Base-by-base conservation (phyloP, 2,329 filamentous ascomycete genomes). In the Pseudophaeomoniella oleicola region DNA sequence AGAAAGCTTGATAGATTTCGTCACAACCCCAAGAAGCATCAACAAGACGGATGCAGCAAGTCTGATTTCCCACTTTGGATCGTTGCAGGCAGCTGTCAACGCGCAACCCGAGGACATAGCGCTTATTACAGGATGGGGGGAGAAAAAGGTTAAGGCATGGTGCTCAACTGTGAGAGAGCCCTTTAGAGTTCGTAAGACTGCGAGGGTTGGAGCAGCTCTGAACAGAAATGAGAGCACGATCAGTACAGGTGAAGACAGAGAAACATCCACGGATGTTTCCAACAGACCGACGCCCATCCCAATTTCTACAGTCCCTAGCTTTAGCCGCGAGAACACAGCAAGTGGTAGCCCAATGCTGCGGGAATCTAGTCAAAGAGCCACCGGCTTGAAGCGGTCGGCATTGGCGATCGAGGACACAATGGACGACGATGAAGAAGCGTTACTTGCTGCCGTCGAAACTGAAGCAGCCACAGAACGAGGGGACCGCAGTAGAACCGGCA, bases 1-100 rank as follows among this genome's bases (percentile, higher is more conserved):
- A 4, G 87, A 94, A 49, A 81, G 80, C 40, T 69, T 98, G 40
- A 78, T 90, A 5, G 88, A 94, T 46, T 94, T 98, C 51, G 78
- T 94, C 36, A 98, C 90, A 0, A 78, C 84, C 2, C 88, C 90
- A 2, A 68, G 87, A 39, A 83, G 79, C 43, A 76, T 98, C 53
- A 96, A 96, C 60, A 94, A 94, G 58, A 86, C 86, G 1, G 90
- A 98, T 59, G 86, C 90, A 0, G 76, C 94, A 6, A 81, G 83
- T 17, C 62, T 98, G 35, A 86, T 96, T 22, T 82, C 83, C 46
- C 86, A 85, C 35, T 98, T 96, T 63, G 90, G 90, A 16, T 93
- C 83, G 46, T 60, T 98, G 39, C 75, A 78, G 46, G 82, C 81
- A 27, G 88, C 88, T 1, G 68, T 96, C 40, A 94, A 94, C 55